Evolutionary conservation across 305 asterid genomes (phyloP), one percentile per base, ranked within the genome.

Genomic region (Fraxinus greggii): DNA sequence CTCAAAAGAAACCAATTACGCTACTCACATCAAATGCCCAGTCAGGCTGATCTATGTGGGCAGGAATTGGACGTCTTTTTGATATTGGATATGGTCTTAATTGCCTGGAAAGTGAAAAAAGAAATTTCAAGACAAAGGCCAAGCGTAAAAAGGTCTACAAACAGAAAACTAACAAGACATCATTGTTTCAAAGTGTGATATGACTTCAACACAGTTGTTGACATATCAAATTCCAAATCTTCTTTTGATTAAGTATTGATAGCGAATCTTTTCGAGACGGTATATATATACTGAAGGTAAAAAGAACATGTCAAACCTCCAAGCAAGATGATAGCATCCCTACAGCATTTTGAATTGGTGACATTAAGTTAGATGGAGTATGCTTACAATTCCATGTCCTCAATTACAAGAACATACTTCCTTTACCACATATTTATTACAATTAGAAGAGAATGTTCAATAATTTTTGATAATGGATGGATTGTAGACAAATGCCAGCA

Each of bases 1-100:
- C 73, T 81, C 28, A 26, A 75, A 78, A 77, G 36, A 83, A 81
- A 83, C 59, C 48, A 78, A 72, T 42, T 51, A 51, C 85, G 84
- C 82, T 75, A 84, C 97, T 89, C 80, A 94, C 99, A 84, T 94
- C 98, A 83, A 78, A 75, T 76, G 99, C 96, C 99, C 99, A 95
- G 80, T 95, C 99, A 84, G 99, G 99, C 80, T 26, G 91, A 54
- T 94, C 98, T 83, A 95, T 86, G 85, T 91, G 89, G 81, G 85
- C 90, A 86, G 97, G 99, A 78, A 95, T 87, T 29, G 69, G 77
- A 74, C 97, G 98, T 78, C 76, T 89, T 78, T 78, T 85, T 74
- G 99, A 95, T 84, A 95, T 94, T 32, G 98, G 97, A 84, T 87
- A 92, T 28, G 98, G 97, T 88, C 89, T 90, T 76, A 95, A 83